Base-by-base conservation (phyloP, 2,329 filamentous ascomycete genomes). In the Aspergillaceae sp. region DNA sequence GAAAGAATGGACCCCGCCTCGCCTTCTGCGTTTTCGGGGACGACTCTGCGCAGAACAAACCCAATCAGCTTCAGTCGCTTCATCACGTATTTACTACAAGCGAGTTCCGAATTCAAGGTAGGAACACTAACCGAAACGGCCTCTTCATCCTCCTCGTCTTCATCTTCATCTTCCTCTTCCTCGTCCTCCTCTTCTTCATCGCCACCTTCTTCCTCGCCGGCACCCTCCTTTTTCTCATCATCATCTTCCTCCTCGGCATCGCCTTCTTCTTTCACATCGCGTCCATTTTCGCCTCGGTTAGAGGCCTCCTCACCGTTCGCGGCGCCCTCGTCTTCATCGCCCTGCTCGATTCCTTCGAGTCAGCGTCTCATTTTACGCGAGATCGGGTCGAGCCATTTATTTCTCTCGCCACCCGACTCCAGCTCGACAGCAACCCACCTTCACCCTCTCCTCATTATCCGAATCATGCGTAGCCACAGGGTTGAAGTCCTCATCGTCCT, bases 401-500 rank as follows among this genome's bases (percentile, higher is more conserved):
- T 19, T 19, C 19, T 19, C 19, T 19, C 1, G 19, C 19, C 1
- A 19, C 19, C 19, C 19, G 19, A 19, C 44, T 61, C 57, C 42
- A 37, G 40, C 33, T 46, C 50, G 46, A 38, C 53, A 37, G 19
- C 5, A 5, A 47, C 50, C 51, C 35, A 69, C 63, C 58, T 61
- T 56, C 11, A 49, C 33, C 3, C 50, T 36, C 5, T 71, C 69
- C 49, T 88, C 86, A 42, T 81, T 82, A 54, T 91, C 87, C 3
- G 86, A 92, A 32, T 80, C 61, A 48, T 87, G 80, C 49, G 80
- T 84, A 19, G 84, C 83, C 42, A 77, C 80, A 43, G 89, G 90
- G 65, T 95, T 94, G 76, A 96, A 95, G 65, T 91, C 85, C 50
- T 86, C 83, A 50, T 86, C 83, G 57, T 94, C 89, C 43, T 92